Conservation (phyloP, 2,329 filamentous ascomycete species). For the Fusarium odoratissimum region DNA sequence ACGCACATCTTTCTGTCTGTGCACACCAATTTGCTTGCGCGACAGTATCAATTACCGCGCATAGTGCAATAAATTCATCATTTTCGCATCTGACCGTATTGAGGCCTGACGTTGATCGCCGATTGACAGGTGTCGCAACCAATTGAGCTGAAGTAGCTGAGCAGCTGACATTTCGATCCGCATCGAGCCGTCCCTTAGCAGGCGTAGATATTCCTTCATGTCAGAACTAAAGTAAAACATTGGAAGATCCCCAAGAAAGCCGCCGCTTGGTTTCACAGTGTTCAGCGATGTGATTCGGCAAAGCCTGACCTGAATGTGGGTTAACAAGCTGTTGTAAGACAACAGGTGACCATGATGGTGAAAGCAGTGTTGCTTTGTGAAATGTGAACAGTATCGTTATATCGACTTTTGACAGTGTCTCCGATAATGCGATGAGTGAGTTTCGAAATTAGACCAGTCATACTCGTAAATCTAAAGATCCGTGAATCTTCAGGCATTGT, state of each 20-base stretch:
- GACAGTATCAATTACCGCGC: neutral
- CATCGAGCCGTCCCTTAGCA: neutral
- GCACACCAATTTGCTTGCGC: neutral
- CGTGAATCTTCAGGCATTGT: neutral
- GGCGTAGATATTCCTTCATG: neutral
- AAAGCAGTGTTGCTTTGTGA: neutral
- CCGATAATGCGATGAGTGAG: neutral
- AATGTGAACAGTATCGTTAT: neutral
- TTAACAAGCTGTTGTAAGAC: neutral
- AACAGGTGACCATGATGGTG: neutral
- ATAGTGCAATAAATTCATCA: neutral
- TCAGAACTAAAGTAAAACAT: slow-evolving; percentile 7
- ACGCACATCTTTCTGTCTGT: neutral
- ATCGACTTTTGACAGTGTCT: neutral
- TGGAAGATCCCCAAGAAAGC: neutral
- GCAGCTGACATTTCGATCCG: slow-evolving; percentile 1
- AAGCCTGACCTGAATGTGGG: neutral
- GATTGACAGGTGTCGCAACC: slow-evolving; percentile 6
- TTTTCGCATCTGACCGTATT: slow-evolving; percentile 2
- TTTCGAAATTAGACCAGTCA: neutral
- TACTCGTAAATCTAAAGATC: neutral
- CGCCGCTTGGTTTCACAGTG: neutral
- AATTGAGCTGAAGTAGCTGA: slow-evolving; percentile 11
- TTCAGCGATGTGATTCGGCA: neutral
- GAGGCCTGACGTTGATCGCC: neutral